Percentiles rank a stretch among this genome's conserved stretches.
Conservation (phyloP, 2,329 filamentous ascomycete species). For the Cladophialophora yegresii region DNA sequence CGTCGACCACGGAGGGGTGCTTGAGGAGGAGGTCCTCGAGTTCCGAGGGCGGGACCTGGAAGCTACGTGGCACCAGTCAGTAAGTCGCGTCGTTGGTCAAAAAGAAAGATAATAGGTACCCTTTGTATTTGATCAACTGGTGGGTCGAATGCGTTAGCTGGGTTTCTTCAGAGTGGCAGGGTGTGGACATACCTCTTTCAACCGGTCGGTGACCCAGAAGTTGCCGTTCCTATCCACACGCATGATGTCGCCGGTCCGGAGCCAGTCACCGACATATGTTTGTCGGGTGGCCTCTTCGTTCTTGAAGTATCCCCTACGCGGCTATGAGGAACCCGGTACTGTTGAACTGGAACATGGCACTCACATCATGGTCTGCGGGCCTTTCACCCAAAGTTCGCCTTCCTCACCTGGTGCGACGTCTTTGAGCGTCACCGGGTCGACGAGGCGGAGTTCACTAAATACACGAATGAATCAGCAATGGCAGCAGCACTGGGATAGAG, state of each 20-base stretch:
- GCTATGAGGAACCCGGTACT: not conserved
- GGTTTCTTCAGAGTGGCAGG: not conserved
- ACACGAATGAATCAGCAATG: not conserved
- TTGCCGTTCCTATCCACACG: conserved; percentile 62
- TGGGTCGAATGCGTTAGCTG: not conserved
- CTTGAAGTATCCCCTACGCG: conserved; percentile 72
- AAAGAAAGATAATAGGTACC: too few species aligned
- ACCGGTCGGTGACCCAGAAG: conserved; percentile 84
- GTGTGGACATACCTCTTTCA: conserved; percentile 54
- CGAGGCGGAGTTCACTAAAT: conserved; percentile 18
- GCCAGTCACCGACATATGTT: conserved; percentile 62
- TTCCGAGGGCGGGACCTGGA: conserved; percentile 51
- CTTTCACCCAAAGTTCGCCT: conserved; percentile 68
- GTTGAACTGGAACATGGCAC: not conserved
- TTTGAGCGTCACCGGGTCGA: conserved; percentile 23
- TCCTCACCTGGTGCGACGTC: conserved; percentile 24
- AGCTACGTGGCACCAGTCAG: conserved; percentile 35
- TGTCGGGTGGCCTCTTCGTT: conserved; percentile 69
- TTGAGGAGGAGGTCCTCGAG: conserved; percentile 51
- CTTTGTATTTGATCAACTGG: conserved; percentile 52
- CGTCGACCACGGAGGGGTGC: conserved; percentile 50
- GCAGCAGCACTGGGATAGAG: not conserved
- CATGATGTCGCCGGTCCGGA: conserved; percentile 68
- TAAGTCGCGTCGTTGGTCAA: not conserved
- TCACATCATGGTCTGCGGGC: conserved; percentile 66